Base-by-base conservation (phyloP, 129 eudicot genomes). In the Mikania micrantha region DNA sequence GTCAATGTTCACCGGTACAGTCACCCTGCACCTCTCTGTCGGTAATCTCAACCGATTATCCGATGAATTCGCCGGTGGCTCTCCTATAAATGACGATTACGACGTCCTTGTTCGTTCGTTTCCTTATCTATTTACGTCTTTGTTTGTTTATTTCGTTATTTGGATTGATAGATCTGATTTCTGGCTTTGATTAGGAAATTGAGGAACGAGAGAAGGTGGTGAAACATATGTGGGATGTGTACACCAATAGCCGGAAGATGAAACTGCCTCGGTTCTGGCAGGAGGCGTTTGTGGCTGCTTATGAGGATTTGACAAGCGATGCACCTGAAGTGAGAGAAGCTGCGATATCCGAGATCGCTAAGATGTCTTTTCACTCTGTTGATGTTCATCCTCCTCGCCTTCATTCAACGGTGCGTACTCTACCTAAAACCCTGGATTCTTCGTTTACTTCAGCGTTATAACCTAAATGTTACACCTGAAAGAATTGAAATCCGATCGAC, bases 171-270 rank as follows among this genome's bases (percentile, higher is more conserved):
- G 74, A 67, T 71, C 45, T 65, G 36, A 64, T 81, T 61, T 66
- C 0, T 62, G 71, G 45, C 4, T 49, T 48, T 39, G 71, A 28
- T 9, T 53, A 90, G 98, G 98, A 92, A 78, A 78, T 92, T 78
- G 98, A 92, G 86, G 96, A 92, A 76, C 82, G 98, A 65, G 98
- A 92, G 83, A 92, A 88, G 72, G 75, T 88, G 74, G 96, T 92
- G 87, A 87, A 84, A 75, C 86, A 92, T 48, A 85, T 92, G 98
- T 92, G 98, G 98, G 96, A 88, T 82, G 98, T 88, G 60, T 88
- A 92, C 69, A 84, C 81, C 2, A 88, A 88, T 65, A 82, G 88
- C 70, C 79, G 79, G 19, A 80, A 95, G 80, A 79, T 88, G 74
- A 82, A 84, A 45, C 66, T 92, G 71, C 84, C 84, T 17, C 78